A percentile compares a stretch with the other conserved stretches of the same genome.
These are phyloP conservation scores for Sporothrix pallida DNA, from an alignment of 2,329 filamentous ascomycete species.

Conservation along the genomic window DNA sequence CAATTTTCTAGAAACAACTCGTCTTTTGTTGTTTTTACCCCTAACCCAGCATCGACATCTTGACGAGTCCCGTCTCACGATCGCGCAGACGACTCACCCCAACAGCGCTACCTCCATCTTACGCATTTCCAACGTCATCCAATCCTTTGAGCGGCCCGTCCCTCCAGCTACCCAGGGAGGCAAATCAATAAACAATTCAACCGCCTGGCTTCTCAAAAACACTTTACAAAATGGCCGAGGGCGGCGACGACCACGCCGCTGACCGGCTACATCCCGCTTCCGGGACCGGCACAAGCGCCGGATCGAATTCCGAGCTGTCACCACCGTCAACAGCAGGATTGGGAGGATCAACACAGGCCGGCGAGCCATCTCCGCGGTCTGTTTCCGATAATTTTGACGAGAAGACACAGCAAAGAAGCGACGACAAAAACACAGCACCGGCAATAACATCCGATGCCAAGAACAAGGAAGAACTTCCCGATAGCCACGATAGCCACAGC, in stretches of 20 bases:
- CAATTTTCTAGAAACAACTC: not conserved
- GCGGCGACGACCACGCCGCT: conserved; percentile 4
- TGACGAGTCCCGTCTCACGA: conserved; percentile 1
- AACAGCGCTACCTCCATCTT: not conserved
- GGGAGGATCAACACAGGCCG: conserved; percentile 23
- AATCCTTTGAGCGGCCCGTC: not conserved
- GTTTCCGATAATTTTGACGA: not conserved
- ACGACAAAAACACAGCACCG: not conserved
- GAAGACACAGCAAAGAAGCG: conserved; percentile 8
- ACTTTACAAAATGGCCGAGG: conserved; percentile 21
- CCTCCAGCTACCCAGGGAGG: too few relatives aligned
- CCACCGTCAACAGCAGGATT: conserved; percentile 13
- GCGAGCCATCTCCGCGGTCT: conserved; percentile 2
- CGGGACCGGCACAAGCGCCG: not conserved
- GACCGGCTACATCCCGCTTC: conserved; percentile 7
- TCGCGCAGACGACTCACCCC: not conserved
- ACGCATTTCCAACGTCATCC: not conserved
- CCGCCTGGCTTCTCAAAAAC: too few relatives aligned
- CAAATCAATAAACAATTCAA: too few relatives aligned
- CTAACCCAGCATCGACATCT: not conserved
- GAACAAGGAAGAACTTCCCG: not conserved
- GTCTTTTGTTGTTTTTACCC: not conserved
- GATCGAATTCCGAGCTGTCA: not conserved
- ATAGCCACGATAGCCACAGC: not conserved
- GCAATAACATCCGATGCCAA: not conserved